Evolutionary conservation across 23 red algal genomes (phyloP), one percentile per base, ranked within the genome.

Genomic region (Pyropia yezoensis): DNA sequence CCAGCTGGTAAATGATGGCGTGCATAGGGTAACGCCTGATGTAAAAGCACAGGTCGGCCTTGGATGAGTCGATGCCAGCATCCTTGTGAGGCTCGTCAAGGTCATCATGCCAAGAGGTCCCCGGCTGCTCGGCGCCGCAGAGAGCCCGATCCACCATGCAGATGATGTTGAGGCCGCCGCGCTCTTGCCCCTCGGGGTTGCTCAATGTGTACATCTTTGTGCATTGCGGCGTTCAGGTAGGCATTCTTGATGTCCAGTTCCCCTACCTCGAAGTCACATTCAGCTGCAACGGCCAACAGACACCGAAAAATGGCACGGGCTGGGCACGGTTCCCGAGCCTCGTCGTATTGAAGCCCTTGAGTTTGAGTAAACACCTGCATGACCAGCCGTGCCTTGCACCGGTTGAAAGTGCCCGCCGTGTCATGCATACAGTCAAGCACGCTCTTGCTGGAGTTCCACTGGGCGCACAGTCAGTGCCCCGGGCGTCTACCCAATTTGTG

Each of bases 231-330:
- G 66, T 84, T 32, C 21, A 84, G 57, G 57, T 73, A 84, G 18
- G 79, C 69, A 9, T 64, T 84, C 55, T 32, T 74, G 60, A 84
- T 69, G 27, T 84, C 79, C 47, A 75, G 27, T 27, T 84, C 55
- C 16, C 72, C 27, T 17, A 84, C 27, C 12, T 18, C 16, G 45
- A 50, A 65, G 33, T 50, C 79, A 52, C 27, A 69, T 33, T 74
- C 33, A 21, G 66, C 79, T 22, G 79, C 53, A 23, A 84, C 2
- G 28, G 52, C 62, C n/a, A 84, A 21, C 16, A 51, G 23, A 30
- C 34, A 3, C 22, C 76, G 39, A 3, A 80, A 18, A 54, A 56
- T 61, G 14, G 34, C 69, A 0, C 18, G 51, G 15, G n/a, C 70
- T 22, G 24, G 21, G 21, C 21, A 27, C n/a, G 52, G 52, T 17